These are phyloP conservation scores for Amphibolis antarctica DNA, from an alignment of 106 monocot genomes.

Conservation along the genomic window DNA sequence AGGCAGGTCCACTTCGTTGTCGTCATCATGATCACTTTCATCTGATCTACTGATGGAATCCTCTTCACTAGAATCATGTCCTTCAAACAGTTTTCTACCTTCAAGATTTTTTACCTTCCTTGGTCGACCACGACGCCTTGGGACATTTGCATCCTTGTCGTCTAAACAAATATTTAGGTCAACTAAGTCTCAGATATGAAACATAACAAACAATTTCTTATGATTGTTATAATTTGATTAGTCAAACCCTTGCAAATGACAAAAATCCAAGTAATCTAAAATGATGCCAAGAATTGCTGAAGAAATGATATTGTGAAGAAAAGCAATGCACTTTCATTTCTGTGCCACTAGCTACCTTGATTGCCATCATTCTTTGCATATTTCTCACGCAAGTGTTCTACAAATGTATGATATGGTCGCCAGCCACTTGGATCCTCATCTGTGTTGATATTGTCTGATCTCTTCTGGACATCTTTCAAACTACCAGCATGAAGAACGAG, in stretches of 20 bases:
- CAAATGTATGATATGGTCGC: constrained; percentile 65
- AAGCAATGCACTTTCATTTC: too few relatives aligned
- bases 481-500: constrained; percentile 23
- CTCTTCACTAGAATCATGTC: constrained; percentile 55
- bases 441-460: constrained; percentile 49
- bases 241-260: too few relatives aligned
- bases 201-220: background rate
- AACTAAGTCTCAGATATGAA: background rate
- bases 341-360: constrained; percentile 34
- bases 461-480: constrained; percentile 68
- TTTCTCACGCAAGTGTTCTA: constrained; percentile 60
- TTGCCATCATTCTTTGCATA: constrained; percentile 60
- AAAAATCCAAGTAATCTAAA: too few relatives aligned
- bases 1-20: constrained; percentile 52
- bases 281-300: too few relatives aligned
- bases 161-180: constrained; percentile 21
- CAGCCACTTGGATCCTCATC: constrained; percentile 76
- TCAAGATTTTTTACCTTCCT: constrained; percentile 45
- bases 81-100: constrained; percentile 84
- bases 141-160: constrained; percentile 47
- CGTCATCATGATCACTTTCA: constrained; percentile 40
- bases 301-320: too few relatives aligned
- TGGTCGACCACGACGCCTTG: constrained; percentile 74
- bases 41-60: constrained; percentile 75
- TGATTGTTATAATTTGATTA: too few relatives aligned